Evolutionary conservation across 2,329 filamentous ascomycete genomes (phyloP).

Genomic region (Chalaropsis thielavioides): DNA sequence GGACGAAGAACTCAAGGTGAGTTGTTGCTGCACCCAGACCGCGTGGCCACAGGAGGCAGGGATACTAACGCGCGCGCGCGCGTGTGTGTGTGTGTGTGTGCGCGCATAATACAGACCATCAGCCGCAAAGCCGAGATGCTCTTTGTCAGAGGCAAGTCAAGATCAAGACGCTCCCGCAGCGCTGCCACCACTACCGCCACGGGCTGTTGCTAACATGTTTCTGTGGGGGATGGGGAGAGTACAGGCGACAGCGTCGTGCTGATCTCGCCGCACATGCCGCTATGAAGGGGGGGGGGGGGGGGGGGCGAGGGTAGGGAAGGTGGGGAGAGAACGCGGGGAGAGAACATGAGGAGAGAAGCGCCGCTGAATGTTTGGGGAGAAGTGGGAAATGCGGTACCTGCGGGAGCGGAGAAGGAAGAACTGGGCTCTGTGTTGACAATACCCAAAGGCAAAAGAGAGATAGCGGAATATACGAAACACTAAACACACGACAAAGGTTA

Average conservation of each 20-base stretch:
- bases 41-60: too few species aligned
- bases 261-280: conserved; percentile 47
- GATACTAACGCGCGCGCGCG: neutral
- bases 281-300: conserved; percentile 21
- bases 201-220: neutral
- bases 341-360: too few species aligned
- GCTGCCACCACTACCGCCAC: too few species aligned
- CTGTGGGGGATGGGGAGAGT: neutral
- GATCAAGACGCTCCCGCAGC: too few species aligned
- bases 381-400: neutral
- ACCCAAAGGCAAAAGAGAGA: neutral
- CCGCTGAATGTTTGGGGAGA: neutral
- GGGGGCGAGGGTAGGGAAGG: neutral
- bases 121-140: conserved; percentile 98
- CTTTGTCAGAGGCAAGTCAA: conserved; percentile 75
- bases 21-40: too few species aligned
- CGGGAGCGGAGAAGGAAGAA: neutral
- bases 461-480: neutral
- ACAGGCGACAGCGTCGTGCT: conserved; percentile 59
- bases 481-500: too few species aligned
- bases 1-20: conserved; percentile 54
- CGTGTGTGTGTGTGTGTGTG: neutral
- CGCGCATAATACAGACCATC: conserved; percentile 46
- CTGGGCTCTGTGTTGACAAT: neutral
- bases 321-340: too few species aligned